These are phyloP conservation scores for Termitomyces sp. DNA, from an alignment of 768 basidiomycete species.

Conservation along the genomic window DNA sequence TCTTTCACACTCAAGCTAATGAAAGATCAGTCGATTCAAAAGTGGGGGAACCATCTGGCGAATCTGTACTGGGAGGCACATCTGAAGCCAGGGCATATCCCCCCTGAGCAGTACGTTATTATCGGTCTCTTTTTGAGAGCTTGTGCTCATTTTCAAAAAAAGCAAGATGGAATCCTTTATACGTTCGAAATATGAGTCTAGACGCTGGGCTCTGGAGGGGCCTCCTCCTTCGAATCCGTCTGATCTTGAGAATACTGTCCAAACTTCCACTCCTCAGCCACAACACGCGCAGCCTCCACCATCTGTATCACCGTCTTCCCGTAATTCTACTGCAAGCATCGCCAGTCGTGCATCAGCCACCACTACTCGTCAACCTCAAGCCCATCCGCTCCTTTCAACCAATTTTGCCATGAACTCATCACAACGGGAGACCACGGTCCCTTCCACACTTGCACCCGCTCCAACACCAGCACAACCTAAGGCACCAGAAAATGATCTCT, in stretches of 20 bases:
- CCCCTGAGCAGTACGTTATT: conserved; percentile 86
- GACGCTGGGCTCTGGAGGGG: conserved; percentile 92
- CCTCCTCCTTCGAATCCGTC: conserved; percentile 82
- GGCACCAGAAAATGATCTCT: conserved; percentile 62
- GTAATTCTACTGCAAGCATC: conserved; percentile 25
- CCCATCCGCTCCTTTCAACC: conserved; percentile 56
- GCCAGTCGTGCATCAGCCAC: conserved; percentile 24
- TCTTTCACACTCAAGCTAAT: neutral
- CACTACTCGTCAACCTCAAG: conserved; percentile 45
- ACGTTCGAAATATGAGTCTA: conserved; percentile 93
- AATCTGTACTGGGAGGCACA: conserved; percentile 99
- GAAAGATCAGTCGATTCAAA: conserved; percentile 65
- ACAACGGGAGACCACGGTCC: conserved; percentile 17
- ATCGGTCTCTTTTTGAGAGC: conserved; percentile 1
- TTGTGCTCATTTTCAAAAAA: conserved; percentile 27
- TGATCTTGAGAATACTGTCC: conserved; percentile 52
- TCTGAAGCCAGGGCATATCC: conserved; percentile 85
- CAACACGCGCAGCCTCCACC: conserved; percentile 22
- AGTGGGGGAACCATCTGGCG: conserved; percentile 92
- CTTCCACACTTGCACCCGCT: conserved; percentile 27
- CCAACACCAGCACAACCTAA: conserved; percentile 27
- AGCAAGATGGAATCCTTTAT: conserved; percentile 98
- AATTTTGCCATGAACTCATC: conserved; percentile 25
- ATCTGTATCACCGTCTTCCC: conserved; percentile 23
- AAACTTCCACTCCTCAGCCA: conserved; percentile 24